Base-by-base conservation (phyloP, 2,329 filamentous ascomycete species). In the Helotiales sp. region DNA sequence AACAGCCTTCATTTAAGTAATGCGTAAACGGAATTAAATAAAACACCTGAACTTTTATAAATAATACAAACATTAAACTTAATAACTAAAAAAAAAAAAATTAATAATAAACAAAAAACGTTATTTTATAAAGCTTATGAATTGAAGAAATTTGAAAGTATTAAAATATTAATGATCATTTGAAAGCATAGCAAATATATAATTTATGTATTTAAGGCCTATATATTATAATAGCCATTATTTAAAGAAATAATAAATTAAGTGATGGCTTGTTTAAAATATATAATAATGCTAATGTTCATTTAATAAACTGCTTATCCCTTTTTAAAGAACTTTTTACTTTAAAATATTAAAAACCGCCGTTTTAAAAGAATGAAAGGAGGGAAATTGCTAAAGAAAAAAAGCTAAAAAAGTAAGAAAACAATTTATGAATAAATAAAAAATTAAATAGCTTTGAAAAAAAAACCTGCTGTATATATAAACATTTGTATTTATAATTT, bases 271-370 rank as follows among this genome's bases (percentile, higher is more conserved):
- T 45, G 32, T 10, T 68, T 68, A 17, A 65, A 10, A 45, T 45
- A 61, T 30, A 58, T 30, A 30, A 59, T 26, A 22, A 32, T 58
- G 26, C 64, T 69, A 40, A 69, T 66, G 63, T 45, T 63, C 2
- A 69, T 61, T n/a, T 70, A 68, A 50, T 26, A 64, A 63, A 68
- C 62, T 60, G 24, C 63, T 1, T 68, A 68, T 64, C 49, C 68
- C 58, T 24, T 68, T 54, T 30, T 30, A 55, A 64, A 70, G 63
- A 68, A 70, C 54, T 63, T 66, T 40, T 34, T 64, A 58, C 55
- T 20, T 11, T 40, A 66, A 68, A 61, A 70, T n/a, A 59, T 68
- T 26, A 37, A 68, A 54, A 68, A 70, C 32, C 40, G 40, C 40
- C 17, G 40, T 43, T 10, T 7, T 10, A 34, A 34, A 34, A 34